phyloP scores from a whole-genome alignment of 495 filamentous ascomycete species.

The Echria macrotheca region DNA sequence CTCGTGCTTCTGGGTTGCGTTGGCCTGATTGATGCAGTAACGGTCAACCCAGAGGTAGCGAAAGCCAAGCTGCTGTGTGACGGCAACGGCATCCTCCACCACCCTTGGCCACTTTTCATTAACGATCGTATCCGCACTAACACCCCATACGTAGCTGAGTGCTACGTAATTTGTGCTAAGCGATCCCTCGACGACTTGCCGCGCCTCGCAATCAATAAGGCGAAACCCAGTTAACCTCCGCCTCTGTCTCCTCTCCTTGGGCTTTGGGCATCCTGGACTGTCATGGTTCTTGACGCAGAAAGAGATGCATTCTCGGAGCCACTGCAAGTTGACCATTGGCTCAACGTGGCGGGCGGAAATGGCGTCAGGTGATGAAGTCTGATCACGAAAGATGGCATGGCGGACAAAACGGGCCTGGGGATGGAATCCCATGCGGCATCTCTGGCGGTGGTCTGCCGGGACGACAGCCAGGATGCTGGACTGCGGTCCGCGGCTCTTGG shows the following conservation, averaged over 20 bases:
- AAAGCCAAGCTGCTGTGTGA: neutral
- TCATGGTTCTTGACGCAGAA: neutral
- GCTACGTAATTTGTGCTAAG: neutral
- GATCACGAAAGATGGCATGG: neutral
- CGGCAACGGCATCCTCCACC: constrained; percentile 7
- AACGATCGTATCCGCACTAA: neutral
- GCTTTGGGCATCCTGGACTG: neutral
- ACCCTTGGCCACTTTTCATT: neutral
- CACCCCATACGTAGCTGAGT: neutral
- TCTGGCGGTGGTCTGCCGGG: neutral
- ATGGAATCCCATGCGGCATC: neutral
- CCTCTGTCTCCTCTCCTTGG: neutral
- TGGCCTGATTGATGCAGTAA: constrained; percentile 11
- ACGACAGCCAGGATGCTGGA: neutral
- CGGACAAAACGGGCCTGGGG: no score
- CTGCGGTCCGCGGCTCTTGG: neutral
- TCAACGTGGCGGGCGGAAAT: neutral
- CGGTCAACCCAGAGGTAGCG: constrained; percentile 13
- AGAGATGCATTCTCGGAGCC: neutral
- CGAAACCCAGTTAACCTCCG: neutral
- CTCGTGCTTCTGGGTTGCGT: neutral
- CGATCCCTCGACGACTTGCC: neutral
- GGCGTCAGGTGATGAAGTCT: neutral
- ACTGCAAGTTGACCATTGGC: neutral
- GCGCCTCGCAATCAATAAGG: neutral